Percentiles rank a stretch among this genome's conserved stretches.
Evolutionary conservation across 768 basidiomycete genomes (phyloP).

Genomic region (Tricholoma sp.): DNA sequence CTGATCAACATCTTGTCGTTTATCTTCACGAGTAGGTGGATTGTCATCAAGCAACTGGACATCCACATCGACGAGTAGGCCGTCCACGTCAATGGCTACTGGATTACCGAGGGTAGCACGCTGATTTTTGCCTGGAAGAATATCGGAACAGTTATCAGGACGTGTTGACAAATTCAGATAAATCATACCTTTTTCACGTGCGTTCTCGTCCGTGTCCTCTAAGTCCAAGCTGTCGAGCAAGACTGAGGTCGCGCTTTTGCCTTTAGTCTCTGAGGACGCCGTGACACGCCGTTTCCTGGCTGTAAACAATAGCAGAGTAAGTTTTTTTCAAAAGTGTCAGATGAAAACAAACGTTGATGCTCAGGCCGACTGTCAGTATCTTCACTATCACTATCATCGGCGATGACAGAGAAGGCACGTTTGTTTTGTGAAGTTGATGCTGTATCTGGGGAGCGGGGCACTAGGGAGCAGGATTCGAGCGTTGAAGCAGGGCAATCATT

Average conservation of each 20-base stretch:
- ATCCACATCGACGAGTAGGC: background rate
- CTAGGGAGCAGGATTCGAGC: no score
- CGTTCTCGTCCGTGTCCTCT: background rate
- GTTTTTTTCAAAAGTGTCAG: no score
- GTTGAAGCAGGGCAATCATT: no score
- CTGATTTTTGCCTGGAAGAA: background rate
- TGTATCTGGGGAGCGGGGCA: no score
- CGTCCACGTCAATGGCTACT: no score
- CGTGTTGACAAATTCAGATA: background rate
- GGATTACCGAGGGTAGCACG: background rate
- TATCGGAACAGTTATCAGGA: no score
- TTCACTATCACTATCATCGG: no score
- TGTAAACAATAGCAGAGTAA: background rate
- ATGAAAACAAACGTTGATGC: no score
- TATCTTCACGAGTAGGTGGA: background rate
- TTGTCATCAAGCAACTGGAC: background rate
- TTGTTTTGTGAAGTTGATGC: no score
- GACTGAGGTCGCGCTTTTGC: slow-evolving; percentile 14
- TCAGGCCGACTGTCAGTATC: no score
- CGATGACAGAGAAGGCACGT: no score
- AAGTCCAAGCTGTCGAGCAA: background rate
- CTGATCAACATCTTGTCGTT: background rate
- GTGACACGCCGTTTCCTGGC: background rate
- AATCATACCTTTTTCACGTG: background rate
- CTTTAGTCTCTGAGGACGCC: no score